Conservation (phyloP, 1,139 yeast species). For the Taphrina communis region DNA sequence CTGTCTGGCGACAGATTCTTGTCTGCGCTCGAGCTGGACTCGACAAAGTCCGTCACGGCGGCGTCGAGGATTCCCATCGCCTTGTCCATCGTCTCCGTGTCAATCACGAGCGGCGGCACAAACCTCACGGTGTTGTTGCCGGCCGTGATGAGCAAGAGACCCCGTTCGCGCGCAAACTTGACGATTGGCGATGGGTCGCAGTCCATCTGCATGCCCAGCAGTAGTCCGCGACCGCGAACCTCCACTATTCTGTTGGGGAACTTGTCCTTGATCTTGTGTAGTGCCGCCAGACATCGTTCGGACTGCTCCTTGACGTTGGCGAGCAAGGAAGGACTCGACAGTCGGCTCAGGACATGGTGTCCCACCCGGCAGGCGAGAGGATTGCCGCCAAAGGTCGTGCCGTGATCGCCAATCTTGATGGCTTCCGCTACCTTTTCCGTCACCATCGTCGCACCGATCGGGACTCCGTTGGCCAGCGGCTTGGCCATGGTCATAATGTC, state of each 20-base stretch:
- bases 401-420: conserved; percentile 90
- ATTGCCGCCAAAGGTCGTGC: conserved; percentile 97
- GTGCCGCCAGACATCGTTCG: conserved; percentile 57
- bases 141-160: conserved; percentile 83
- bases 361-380: conserved; percentile 89
- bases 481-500: conserved; percentile 94
- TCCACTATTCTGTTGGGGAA: conserved; percentile 66
- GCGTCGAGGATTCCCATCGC: conserved; percentile 72
- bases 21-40: conserved; percentile 21
- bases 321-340: conserved; percentile 68
- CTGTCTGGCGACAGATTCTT: conserved; percentile 24
- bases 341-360: conserved; percentile 69
- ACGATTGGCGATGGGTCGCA: conserved; percentile 72
- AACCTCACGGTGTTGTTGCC: conserved; percentile 88
- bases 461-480: conserved; percentile 97
- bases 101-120: conserved; percentile 89
- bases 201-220: conserved; percentile 79
- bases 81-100: conserved; percentile 66
- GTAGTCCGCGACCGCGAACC: conserved; percentile 85
- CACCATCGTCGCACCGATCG: conserved; percentile 91
- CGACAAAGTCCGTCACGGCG: conserved; percentile 48
- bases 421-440: conserved; percentile 75
- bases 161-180: conserved; percentile 72
- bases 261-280: conserved; percentile 60
- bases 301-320: conserved; percentile 58